Percentiles rank a stretch among this genome's conserved stretches.
Conservation (phyloP, 768 basidiomycete species). For the Mycena vitilis region DNA sequence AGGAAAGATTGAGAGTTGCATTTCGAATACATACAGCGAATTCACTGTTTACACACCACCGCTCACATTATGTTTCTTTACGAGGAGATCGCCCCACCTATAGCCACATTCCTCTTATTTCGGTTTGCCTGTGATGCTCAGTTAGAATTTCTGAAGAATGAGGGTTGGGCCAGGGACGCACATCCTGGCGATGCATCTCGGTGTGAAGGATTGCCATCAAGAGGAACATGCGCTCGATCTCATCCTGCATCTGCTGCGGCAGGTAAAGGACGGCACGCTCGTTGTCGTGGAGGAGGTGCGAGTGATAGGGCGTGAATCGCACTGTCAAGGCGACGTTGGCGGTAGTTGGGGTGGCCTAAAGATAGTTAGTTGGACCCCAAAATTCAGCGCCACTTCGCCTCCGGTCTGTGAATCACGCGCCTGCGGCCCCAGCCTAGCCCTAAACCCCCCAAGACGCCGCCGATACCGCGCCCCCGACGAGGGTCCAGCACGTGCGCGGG, state of each 20-base stretch:
- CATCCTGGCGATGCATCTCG: conserved; percentile 24
- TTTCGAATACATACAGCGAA: neutral
- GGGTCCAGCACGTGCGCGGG: conserved; percentile 75
- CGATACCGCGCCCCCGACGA: too few species aligned
- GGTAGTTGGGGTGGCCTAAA: conserved; percentile 1
- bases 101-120: neutral
- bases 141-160: neutral
- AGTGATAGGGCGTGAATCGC: conserved; percentile 12
- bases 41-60: neutral
- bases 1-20: neutral
- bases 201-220: conserved; percentile 23
- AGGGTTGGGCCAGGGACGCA: neutral
- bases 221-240: conserved; percentile 27
- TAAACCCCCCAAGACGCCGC: too few species aligned
- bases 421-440: too few species aligned
- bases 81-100: neutral
- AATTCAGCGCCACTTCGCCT: too few species aligned
- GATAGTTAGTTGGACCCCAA: too few species aligned
- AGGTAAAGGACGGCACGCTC: conserved; percentile 21
- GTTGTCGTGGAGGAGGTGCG: conserved; percentile 6
- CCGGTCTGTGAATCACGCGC: too few species aligned
- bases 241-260: conserved; percentile 21
- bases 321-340: conserved; percentile 6
- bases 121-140: neutral
- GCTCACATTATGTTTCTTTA: neutral